A percentile compares a stretch with the other conserved stretches of the same genome.
Evolutionary conservation across 2,329 filamentous ascomycete genomes (phyloP).

Genomic region (Pyricularia grisea): DNA sequence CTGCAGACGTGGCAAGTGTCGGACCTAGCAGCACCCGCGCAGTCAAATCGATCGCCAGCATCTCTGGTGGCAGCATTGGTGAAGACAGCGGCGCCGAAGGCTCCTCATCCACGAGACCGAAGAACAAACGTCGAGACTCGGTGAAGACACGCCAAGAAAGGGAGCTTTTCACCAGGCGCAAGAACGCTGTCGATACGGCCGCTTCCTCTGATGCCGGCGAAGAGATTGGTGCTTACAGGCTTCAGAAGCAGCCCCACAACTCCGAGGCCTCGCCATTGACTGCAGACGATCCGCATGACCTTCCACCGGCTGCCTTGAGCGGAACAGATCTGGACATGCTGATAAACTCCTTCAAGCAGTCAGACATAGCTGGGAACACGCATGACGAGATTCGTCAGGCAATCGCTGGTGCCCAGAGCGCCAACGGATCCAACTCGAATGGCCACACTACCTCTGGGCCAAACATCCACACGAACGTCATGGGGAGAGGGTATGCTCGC

Average conservation of each 20-base stretch:
- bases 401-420: slow-evolving; percentile 51
- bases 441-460: slow-evolving; percentile 27
- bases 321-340: slow-evolving; percentile 76
- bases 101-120: slow-evolving; percentile 54
- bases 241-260: slow-evolving; percentile 34
- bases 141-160: slow-evolving; percentile 80
- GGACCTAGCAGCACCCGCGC: slow-evolving; percentile 80
- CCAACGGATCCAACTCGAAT: slow-evolving; percentile 56
- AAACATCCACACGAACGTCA: slow-evolving; percentile 44
- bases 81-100: slow-evolving; percentile 55
- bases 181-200: slow-evolving; percentile 52
- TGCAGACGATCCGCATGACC: slow-evolving; percentile 59
- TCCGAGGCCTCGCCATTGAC: slow-evolving; percentile 42
- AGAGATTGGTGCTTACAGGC: slow-evolving; percentile 39
- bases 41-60: slow-evolving; percentile 82
- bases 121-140: slow-evolving; percentile 65
- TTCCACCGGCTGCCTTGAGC: slow-evolving; percentile 48
- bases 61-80: slow-evolving; percentile 65
- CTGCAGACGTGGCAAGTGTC: slow-evolving; percentile 52
- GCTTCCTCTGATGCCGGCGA: slow-evolving; percentile 49
- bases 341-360: slow-evolving; percentile 65
- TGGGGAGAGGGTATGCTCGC: slow-evolving; percentile 74
- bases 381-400: slow-evolving; percentile 71
- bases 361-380: slow-evolving; percentile 65
- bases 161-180: slow-evolving; percentile 81